Percentiles rank a stretch among this genome's conserved stretches.
phyloP scores from a whole-genome alignment of 2,329 filamentous ascomycete genomes.

The Chaetomiaceae sp. region DNA sequence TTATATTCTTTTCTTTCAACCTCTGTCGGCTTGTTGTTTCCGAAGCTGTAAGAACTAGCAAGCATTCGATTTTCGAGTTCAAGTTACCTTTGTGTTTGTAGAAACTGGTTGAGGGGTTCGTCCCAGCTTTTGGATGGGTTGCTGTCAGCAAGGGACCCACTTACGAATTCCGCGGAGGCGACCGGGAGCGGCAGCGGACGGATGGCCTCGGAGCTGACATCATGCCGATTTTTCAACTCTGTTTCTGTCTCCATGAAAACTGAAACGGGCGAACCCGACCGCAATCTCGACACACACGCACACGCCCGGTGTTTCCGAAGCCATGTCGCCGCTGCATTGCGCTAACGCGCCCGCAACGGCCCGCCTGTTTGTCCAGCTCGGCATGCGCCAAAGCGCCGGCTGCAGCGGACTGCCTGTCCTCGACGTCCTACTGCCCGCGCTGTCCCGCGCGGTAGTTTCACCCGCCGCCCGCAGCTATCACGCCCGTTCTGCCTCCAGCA shows the following conservation, averaged over 20 bases:
- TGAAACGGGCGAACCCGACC: constrained; percentile 1
- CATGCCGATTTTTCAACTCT: constrained; percentile 22
- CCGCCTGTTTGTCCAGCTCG: constrained; percentile 37
- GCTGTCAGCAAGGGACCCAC: no score
- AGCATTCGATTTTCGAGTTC: no score
- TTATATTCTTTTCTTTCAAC: no score
- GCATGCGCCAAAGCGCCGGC: constrained; percentile 16
- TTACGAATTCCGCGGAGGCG: no score
- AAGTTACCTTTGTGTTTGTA: no score
- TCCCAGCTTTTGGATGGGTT: no score
- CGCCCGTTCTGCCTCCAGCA: constrained; percentile 5
- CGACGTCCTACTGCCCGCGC: constrained; percentile 37
- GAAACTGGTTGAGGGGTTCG: no score
- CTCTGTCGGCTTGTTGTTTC: no score
- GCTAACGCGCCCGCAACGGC: constrained; percentile 34
- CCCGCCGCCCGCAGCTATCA: constrained; percentile 13
- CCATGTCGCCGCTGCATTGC: constrained; percentile 30
- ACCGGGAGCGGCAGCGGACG: no score
- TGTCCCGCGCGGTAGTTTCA: not conserved
- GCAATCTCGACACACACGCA: not conserved
- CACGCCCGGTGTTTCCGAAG: no score
- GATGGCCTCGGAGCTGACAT: constrained; percentile 23
- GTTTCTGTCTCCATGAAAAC: constrained; percentile 1
- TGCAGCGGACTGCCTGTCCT: constrained; percentile 28
- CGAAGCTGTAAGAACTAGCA: no score